Percentiles rank a stretch among this genome's conserved stretches.
Evolutionary conservation across 257 asterid genomes (phyloP).

Genomic region (Solanum bulbocastanum): DNA sequence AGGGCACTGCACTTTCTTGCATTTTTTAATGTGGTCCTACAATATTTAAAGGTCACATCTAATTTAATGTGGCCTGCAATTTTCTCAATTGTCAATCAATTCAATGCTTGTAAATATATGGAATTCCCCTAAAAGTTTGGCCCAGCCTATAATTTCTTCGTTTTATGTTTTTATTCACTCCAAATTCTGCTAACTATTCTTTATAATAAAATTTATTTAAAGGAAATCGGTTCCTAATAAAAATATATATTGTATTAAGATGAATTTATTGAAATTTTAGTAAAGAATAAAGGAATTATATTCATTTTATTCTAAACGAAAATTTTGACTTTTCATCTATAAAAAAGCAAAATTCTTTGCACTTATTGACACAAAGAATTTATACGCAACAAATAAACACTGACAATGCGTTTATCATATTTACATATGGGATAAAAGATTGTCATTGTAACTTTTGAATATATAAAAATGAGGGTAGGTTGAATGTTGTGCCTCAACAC

Average conservation of each 20-base stretch:
- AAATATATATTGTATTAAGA: too few relatives aligned
- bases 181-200: background rate
- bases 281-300: background rate
- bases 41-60: background rate
- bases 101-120: background rate
- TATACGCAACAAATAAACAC: background rate
- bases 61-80: background rate
- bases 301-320: background rate
- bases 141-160: background rate
- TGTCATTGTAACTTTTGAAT: background rate
- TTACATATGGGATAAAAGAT: background rate
- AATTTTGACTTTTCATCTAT: background rate
- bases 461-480: background rate
- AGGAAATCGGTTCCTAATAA: too few relatives aligned
- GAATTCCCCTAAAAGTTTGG: background rate
- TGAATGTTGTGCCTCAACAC: background rate
- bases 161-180: background rate
- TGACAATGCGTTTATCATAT: background rate
- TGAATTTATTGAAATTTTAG: background rate
- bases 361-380: background rate
- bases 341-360: background rate
- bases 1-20: constrained; percentile 25
- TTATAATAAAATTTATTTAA: too few relatives aligned
- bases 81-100: background rate
- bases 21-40: constrained; percentile 3